Evolutionary conservation across 805 yeast genomes (phyloP), one percentile per base, ranked within the genome.

Genomic region (Candida morakotiae): DNA sequence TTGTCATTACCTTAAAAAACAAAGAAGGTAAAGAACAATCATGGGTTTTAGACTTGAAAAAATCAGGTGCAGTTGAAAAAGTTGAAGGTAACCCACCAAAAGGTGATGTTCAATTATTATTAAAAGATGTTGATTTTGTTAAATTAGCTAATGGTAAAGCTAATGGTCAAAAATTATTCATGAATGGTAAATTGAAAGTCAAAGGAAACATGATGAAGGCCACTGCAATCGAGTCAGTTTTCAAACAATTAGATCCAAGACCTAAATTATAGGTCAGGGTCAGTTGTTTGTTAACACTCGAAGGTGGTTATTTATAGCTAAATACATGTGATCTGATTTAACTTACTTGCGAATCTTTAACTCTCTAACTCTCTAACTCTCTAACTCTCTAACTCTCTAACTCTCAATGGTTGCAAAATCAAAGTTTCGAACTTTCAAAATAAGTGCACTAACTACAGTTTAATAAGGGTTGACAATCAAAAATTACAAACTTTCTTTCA

Each of bases 161-260:
- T 46, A 82, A 81, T 60, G 87, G 95, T 32, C 95, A 87, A 64
- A 81, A 79, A 66, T 73, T 87, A 53, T 87, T 85, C 62, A 77
- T 87, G 83, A 67, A 75, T 51, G 95, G 96, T 28, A 83, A 82
- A 62, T 75, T 87, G 61, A 86, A 85, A 73, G 81, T 87, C 46
- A 84, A 81, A 71, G 95, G 95, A 47, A 85, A 87, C 67, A 82
- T 87, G 67, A 83, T 83, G 89, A 87, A 87, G 72, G 95, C 95
- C 38, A 77, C 89, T 31, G 76, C 77, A 42, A 76, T 84, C 42
- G 91, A 83, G 62, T 65, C 73, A 34, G 76, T 84, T 34, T 73
- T 84, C 64, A 80, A 79, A 69, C 45, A 60, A 21, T 47, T 65
- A 36, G 73, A 58, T 52, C 68, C 70, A 40, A 65, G 62, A 55